phyloP scores from a whole-genome alignment of 2,329 filamentous ascomycete species.

The Pseudomassariella vexata region DNA sequence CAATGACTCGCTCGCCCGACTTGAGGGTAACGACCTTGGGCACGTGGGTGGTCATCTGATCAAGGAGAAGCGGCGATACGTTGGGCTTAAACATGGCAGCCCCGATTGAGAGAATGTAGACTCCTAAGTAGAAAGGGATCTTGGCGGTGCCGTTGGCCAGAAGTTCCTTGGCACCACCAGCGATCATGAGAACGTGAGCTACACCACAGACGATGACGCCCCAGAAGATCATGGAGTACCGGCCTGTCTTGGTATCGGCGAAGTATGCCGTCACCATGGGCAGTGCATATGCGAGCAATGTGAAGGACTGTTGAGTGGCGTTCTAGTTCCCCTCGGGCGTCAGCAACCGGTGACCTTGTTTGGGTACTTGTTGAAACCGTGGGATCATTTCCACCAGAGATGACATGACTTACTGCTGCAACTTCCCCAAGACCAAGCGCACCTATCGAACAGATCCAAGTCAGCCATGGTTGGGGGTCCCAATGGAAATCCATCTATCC shows the following conservation, averaged over 20 bases:
- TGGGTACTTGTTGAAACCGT: too few relatives aligned
- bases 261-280: conserved; percentile 51
- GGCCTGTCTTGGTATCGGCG: conserved; percentile 64
- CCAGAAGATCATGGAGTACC: conserved; percentile 66
- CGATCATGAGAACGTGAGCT: conserved; percentile 61
- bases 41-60: conserved; percentile 55
- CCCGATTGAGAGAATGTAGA: conserved; percentile 49
- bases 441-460: conserved; percentile 48
- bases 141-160: conserved; percentile 39
- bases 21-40: conserved; percentile 43
- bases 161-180: conserved; percentile 44
- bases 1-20: conserved; percentile 59
- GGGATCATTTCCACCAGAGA: not conserved
- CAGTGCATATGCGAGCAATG: conserved; percentile 50
- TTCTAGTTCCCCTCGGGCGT: conserved; percentile 22
- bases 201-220: conserved; percentile 63
- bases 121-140: conserved; percentile 40
- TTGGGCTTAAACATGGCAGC: conserved; percentile 67
- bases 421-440: conserved; percentile 26
- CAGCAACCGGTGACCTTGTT: not conserved
- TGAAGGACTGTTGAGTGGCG: conserved; percentile 48
- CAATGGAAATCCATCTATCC: too few relatives aligned
- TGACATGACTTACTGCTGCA: not conserved
- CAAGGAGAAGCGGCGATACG: conserved; percentile 63
- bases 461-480: conserved; percentile 48